These are phyloP conservation scores for Coffea humblotiana DNA, from an alignment of 305 asterid species.

Conservation along the genomic window DNA sequence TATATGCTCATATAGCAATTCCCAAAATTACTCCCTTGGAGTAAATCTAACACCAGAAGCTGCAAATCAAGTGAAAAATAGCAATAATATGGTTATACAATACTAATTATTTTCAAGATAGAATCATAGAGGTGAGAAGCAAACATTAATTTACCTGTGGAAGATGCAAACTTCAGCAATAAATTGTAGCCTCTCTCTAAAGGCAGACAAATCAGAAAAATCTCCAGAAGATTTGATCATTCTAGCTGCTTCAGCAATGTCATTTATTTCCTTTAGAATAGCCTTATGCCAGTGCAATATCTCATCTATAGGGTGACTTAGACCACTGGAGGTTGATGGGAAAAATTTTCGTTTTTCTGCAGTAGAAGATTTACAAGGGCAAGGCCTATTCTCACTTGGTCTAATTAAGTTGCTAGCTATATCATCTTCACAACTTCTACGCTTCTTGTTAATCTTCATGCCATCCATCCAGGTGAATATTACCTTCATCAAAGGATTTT, in stretches of 20 bases:
- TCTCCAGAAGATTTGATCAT: conserved; percentile 76
- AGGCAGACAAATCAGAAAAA: conserved; percentile 77
- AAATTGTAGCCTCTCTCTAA: conserved; percentile 82
- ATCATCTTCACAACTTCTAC: conserved; percentile 65
- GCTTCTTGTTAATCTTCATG: conserved; percentile 62
- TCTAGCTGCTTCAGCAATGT: conserved; percentile 89
- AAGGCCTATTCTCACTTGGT: conserved; percentile 37
- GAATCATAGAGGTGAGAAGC: background rate
- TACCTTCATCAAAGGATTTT: conserved; percentile 48
- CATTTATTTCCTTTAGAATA: conserved; percentile 78
- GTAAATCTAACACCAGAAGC: background rate
- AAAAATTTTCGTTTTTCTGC: conserved; percentile 34
- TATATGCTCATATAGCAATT: background rate
- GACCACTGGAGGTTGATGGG: conserved; percentile 40
- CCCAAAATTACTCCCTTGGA: background rate
- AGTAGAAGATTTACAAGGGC: conserved; percentile 55
- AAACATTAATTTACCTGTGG: conserved; percentile 63
- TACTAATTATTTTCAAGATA: background rate
- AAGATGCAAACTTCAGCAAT: conserved; percentile 98
- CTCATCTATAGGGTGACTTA: conserved; percentile 71
- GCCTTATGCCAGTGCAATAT: conserved; percentile 96
- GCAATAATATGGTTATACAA: background rate
- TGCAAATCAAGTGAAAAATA: background rate
- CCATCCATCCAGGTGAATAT: conserved; percentile 99
- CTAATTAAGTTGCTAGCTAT: conserved; percentile 35